These are phyloP conservation scores for Lasiosphaeria hispida DNA, from an alignment of 495 filamentous ascomycete genomes.

Conservation along the genomic window DNA sequence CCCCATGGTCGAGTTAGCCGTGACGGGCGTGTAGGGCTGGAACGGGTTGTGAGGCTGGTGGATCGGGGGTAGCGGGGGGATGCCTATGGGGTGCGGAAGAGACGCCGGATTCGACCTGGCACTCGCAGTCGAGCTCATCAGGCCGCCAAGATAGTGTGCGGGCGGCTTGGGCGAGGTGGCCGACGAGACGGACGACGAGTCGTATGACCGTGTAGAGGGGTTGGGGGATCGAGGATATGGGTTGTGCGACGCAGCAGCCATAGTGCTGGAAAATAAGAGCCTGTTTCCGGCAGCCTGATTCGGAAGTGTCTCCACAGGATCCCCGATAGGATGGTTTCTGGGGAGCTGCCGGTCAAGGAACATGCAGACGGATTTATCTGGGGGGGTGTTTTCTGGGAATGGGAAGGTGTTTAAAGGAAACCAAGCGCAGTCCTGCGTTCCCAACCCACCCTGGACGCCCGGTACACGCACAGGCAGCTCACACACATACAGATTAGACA, in stretches of 20 bases:
- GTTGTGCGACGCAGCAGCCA: constrained; percentile 54
- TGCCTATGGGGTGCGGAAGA: constrained; percentile 44
- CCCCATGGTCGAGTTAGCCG: constrained; percentile 46
- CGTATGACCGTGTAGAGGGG: constrained; percentile 52
- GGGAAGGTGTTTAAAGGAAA: constrained; percentile 23
- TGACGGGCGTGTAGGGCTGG: constrained; percentile 48
- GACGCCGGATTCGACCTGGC: constrained; percentile 36
- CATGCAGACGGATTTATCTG: constrained; percentile 40
- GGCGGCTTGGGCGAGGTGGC: constrained; percentile 51
- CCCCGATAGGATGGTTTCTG: constrained; percentile 39
- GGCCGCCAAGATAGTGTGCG: constrained; percentile 44
- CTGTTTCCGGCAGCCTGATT: constrained; percentile 32
- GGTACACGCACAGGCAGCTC: constrained; percentile 9
- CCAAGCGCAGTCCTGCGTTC: constrained; percentile 11
- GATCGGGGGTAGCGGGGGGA: constrained; percentile 40
- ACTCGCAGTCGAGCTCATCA: constrained; percentile 41
- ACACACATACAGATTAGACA: not conserved
- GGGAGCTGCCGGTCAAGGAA: constrained; percentile 44
- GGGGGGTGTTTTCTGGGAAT: constrained; percentile 21
- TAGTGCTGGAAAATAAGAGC: constrained; percentile 36
- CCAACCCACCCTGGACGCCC: constrained; percentile 12
- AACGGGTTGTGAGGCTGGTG: constrained; percentile 33
- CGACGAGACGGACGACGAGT: constrained; percentile 55
- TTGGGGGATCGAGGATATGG: constrained; percentile 54
- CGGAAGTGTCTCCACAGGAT: constrained; percentile 36